Conservation (phyloP, 2,329 filamentous ascomycete genomes). For the Zymoseptoria passerinii region DNA sequence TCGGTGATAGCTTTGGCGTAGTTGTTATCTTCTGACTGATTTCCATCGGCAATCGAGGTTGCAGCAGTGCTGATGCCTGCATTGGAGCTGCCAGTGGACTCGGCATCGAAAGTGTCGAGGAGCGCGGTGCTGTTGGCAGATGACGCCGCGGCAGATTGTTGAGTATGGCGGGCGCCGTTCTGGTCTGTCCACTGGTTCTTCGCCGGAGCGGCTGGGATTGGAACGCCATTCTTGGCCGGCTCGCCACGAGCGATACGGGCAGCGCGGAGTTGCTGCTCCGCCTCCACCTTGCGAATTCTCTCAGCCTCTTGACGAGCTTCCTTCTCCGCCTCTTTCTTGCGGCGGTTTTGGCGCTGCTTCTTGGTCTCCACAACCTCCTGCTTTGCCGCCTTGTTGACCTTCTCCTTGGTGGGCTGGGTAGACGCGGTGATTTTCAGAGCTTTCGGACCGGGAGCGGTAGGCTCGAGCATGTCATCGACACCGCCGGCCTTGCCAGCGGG, state of each 20-base stretch:
- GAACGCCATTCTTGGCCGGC: conserved; percentile 68
- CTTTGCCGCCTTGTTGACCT: conserved; percentile 52
- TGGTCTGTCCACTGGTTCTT: conserved; percentile 47
- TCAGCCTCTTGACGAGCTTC: conserved; percentile 67
- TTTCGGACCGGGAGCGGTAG: conserved; percentile 56
- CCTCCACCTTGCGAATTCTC: conserved; percentile 62
- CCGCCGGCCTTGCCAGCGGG: conserved; percentile 56
- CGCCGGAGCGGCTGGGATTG: conserved; percentile 38
- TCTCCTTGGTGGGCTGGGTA: conserved; percentile 43
- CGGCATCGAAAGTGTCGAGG: conserved; percentile 44
- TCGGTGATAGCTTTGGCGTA: conserved; percentile 43
- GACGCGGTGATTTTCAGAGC: conserved; percentile 70
- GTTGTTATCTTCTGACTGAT: conserved; percentile 52
- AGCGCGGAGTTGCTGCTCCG: conserved; percentile 75
- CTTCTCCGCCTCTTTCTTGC: conserved; percentile 78
- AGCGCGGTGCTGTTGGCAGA: conserved; percentile 22
- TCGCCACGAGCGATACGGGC: conserved; percentile 77
- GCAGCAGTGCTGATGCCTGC: conserved; percentile 31
- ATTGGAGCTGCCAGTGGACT: conserved; percentile 35
- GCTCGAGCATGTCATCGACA: conserved; percentile 87
- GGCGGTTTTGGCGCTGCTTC: conserved; percentile 89
- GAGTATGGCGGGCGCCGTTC: conserved; percentile 11
- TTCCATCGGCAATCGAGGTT: conserved; percentile 32
- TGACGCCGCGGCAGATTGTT: conserved; percentile 3
- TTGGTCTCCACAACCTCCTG: conserved; percentile 63